Evolutionary conservation across 495 filamentous ascomycete genomes (phyloP).

Genomic region (Trichoderma orchidacearum): DNA sequence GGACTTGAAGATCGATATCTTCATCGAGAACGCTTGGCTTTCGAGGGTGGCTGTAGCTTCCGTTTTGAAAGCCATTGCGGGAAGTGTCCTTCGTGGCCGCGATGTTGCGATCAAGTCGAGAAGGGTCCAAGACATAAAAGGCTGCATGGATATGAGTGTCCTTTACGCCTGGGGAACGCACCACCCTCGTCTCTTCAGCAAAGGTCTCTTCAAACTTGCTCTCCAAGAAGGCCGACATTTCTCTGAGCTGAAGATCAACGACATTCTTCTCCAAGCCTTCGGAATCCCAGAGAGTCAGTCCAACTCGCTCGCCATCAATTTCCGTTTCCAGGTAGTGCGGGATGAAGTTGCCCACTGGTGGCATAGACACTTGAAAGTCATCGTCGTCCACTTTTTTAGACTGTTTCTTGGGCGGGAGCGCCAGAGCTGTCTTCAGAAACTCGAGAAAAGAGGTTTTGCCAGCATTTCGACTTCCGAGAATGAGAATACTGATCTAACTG

Average conservation of each 20-base stretch:
- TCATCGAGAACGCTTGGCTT: slow-evolving; percentile 67
- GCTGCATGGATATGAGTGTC: slow-evolving; percentile 97
- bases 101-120: slow-evolving; percentile 71
- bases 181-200: slow-evolving; percentile 92
- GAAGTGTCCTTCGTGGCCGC: slow-evolving; percentile 43
- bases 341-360: slow-evolving; percentile 51
- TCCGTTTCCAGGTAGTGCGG: slow-evolving; percentile 89
- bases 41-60: slow-evolving; percentile 26
- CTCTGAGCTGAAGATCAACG: slow-evolving; percentile 84
- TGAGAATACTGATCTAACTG: slow-evolving; percentile 53
- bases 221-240: slow-evolving; percentile 84
- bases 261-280: slow-evolving; percentile 85
- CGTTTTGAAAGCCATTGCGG: slow-evolving; percentile 38
- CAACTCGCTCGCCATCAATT: slow-evolving; percentile 82
- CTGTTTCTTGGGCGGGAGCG: slow-evolving; percentile 65
- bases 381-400: slow-evolving; percentile 35
- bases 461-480: slow-evolving; percentile 76
- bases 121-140: slow-evolving; percentile 83
- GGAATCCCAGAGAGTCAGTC: slow-evolving; percentile 92
- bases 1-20: slow-evolving; percentile 78
- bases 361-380: slow-evolving; percentile 33
- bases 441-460: slow-evolving; percentile 97
- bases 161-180: slow-evolving; percentile 79
- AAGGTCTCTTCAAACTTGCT: slow-evolving; percentile 98
- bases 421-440: slow-evolving; percentile 76